A percentile compares a stretch with the other conserved stretches of the same genome.
Evolutionary conservation across 495 filamentous ascomycete species (phyloP).

Genomic region (Usnea hakonensis): DNA sequence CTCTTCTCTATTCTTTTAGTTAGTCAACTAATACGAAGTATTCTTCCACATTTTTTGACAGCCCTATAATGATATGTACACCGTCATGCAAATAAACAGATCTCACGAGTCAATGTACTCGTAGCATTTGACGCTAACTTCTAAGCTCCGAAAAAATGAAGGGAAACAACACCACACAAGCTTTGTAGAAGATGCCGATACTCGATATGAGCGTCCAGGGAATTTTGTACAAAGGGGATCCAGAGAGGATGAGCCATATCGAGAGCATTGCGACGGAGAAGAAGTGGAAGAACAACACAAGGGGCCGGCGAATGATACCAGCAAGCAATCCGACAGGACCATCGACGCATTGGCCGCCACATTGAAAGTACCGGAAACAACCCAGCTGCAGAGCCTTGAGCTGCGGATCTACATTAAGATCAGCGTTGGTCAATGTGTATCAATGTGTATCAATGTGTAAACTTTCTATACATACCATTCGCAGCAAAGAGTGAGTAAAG

Average conservation of each 20-base stretch:
- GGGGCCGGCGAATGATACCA: slow-evolving; percentile 69
- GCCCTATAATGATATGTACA: too few species aligned
- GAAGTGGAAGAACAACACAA: slow-evolving; percentile 84
- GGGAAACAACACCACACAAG: slow-evolving; percentile 81
- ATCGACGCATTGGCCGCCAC: slow-evolving; percentile 60
- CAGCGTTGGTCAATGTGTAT: background rate
- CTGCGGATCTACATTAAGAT: slow-evolving; percentile 45
- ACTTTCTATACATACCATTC: slow-evolving; percentile 42
- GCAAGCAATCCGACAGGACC: slow-evolving; percentile 77
- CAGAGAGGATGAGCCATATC: slow-evolving; percentile 65
- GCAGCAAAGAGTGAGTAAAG: slow-evolving; percentile 89
- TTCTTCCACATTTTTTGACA: too few species aligned
- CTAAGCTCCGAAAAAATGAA: slow-evolving; percentile 60
- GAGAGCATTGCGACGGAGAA: slow-evolving; percentile 85
- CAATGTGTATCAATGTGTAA: background rate
- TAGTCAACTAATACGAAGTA: too few species aligned
- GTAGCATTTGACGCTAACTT: slow-evolving; percentile 1
- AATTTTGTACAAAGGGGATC: slow-evolving; percentile 49
- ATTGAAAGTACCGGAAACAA: slow-evolving; percentile 88
- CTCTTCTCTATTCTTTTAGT: too few species aligned
- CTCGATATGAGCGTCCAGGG: slow-evolving; percentile 54
- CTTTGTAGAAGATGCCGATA: slow-evolving; percentile 71
- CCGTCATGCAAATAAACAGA: background rate
- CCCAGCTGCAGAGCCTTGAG: slow-evolving; percentile 77
- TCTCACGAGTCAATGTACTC: background rate